These are phyloP conservation scores for Candida sp. DNA, from an alignment of 1,139 yeast species.

Conservation along the genomic window DNA sequence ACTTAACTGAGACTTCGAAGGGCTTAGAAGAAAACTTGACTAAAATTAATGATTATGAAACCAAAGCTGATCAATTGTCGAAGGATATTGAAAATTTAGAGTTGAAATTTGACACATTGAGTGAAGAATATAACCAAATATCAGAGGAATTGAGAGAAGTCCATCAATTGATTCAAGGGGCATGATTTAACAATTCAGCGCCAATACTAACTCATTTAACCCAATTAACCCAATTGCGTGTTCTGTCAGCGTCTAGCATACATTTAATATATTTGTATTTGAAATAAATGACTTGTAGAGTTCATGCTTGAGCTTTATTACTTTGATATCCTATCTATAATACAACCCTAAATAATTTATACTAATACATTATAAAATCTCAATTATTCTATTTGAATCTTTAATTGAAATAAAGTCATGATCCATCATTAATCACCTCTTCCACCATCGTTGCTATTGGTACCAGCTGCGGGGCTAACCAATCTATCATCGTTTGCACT, in stretches of 20 bases:
- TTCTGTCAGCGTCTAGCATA: no score
- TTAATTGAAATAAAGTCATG: no score
- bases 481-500: slow-evolving; percentile 24
- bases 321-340: neutral
- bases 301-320: no score
- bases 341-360: neutral
- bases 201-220: neutral
- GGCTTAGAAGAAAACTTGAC: slow-evolving; percentile 7
- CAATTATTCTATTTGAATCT: no score
- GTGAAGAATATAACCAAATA: slow-evolving; percentile 5
- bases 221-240: no score
- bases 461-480: slow-evolving; percentile 4
- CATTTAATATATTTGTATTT: no score
- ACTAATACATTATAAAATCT: neutral
- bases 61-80: slow-evolving; percentile 5
- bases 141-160: slow-evolving; percentile 12
- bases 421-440: neutral
- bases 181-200: neutral
- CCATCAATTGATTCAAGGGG: slow-evolving; percentile 11
- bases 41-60: slow-evolving; percentile 5
- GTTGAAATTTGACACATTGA: slow-evolving; percentile 9
- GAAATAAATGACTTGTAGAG: no score
- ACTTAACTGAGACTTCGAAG: neutral
- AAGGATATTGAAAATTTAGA: slow-evolving; percentile 10
- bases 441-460: neutral